Percentiles rank a stretch among this genome's conserved stretches.
Evolutionary conservation across 768 basidiomycete genomes (phyloP).

Genomic region (Podaxis sp.): DNA sequence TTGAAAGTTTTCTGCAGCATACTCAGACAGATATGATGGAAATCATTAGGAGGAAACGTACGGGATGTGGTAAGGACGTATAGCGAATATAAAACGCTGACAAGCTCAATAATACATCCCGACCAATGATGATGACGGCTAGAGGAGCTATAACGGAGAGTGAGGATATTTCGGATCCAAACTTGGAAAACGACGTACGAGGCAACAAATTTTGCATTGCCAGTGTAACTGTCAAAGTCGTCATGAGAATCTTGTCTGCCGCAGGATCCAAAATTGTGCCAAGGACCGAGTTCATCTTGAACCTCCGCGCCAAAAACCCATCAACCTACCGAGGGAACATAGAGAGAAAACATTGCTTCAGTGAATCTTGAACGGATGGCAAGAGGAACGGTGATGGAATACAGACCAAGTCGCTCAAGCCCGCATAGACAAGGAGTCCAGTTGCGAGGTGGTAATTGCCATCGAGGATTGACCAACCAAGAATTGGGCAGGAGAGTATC

Average conservation of each 20-base stretch:
- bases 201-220: constrained; percentile 84
- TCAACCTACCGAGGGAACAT: constrained; percentile 60
- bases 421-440: constrained; percentile 82
- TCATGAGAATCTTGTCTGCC: constrained; percentile 95
- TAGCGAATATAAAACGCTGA: constrained; percentile 95
- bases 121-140: constrained; percentile 82
- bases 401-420: constrained; percentile 88
- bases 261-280: constrained; percentile 97
- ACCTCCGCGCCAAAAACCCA: constrained; percentile 86
- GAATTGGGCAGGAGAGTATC: constrained; percentile 83
- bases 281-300: constrained; percentile 86
- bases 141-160: constrained; percentile 62
- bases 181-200: constrained; percentile 44
- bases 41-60: constrained; percentile 36
- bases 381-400: neutral
- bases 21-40: neutral
- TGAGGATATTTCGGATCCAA: neutral
- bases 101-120: constrained; percentile 83
- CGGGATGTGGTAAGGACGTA: constrained; percentile 83
- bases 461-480: constrained; percentile 88
- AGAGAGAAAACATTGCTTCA: neutral
- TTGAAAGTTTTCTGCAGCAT: constrained; percentile 76
- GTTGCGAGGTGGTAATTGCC: constrained; percentile 83
- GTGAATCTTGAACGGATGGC: neutral
- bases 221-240: constrained; percentile 85